Evolutionary conservation across 441 rosid genomes (phyloP).

Genomic region (Populus hybrid): DNA sequence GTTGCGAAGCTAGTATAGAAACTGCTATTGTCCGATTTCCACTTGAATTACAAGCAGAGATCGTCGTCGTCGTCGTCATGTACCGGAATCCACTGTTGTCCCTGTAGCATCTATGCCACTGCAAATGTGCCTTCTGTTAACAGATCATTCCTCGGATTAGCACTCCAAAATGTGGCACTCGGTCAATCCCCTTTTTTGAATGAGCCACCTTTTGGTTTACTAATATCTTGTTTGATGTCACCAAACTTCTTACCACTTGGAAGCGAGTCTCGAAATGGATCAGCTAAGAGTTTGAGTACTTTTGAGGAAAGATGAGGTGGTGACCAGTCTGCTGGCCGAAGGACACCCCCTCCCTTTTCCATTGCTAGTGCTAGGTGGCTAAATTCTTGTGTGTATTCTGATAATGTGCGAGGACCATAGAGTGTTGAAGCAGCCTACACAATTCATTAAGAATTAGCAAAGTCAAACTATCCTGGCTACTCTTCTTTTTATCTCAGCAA

Average conservation of each 20-base stretch:
- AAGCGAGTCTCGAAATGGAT: slow-evolving; percentile 37
- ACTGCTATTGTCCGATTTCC: slow-evolving; percentile 30
- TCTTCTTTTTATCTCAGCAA: not conserved
- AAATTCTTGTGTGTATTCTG: slow-evolving; percentile 58
- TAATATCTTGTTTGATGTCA: slow-evolving; percentile 41
- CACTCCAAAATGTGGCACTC: slow-evolving; percentile 51
- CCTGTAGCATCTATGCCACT: slow-evolving; percentile 44
- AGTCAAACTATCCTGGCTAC: not conserved
- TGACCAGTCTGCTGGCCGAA: slow-evolving; percentile 17
- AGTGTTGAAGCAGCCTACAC: slow-evolving; percentile 62
- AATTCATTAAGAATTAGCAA: not conserved
- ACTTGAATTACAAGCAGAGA: slow-evolving; percentile 45
- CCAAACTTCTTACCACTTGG: slow-evolving; percentile 44
- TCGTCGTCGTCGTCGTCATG: slow-evolving; percentile 54
- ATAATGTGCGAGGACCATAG: slow-evolving; percentile 57
- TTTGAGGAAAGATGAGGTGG: slow-evolving; percentile 53
- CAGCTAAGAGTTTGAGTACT: slow-evolving; percentile 32
- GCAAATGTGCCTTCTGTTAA: slow-evolving; percentile 59
- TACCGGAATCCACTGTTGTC: slow-evolving; percentile 36
- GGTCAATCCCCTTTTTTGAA: slow-evolving; percentile 39
- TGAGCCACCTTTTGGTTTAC: slow-evolving; percentile 27
- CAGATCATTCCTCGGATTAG: slow-evolving; percentile 54
- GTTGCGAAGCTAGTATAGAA: slow-evolving; percentile 35
- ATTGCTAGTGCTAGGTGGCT: slow-evolving; percentile 43
- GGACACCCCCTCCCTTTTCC: slow-evolving; percentile 31